phyloP scores from a whole-genome alignment of 2,329 filamentous ascomycete genomes.

The Onygena corvina region DNA sequence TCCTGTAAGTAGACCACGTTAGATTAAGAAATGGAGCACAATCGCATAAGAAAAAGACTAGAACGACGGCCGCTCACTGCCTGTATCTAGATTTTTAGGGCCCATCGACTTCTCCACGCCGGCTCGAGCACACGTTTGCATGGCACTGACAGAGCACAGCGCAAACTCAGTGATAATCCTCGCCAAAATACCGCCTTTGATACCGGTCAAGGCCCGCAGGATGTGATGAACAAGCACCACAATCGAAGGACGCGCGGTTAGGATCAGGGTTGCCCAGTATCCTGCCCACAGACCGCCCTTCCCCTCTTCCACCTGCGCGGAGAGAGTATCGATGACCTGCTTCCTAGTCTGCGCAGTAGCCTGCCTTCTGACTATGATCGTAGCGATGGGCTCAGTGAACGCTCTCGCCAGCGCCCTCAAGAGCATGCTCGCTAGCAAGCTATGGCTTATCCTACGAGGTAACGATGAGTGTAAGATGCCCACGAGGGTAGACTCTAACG shows the following conservation, averaged over 20 bases:
- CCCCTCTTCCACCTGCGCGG: constrained; percentile 57
- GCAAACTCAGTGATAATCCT: neutral
- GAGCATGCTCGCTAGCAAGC: neutral
- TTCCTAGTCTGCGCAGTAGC: neutral
- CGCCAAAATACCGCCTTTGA: neutral
- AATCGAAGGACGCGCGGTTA: constrained; percentile 75
- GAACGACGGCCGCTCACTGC: neutral
- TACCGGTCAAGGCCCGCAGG: constrained; percentile 33
- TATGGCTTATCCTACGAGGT: neutral
- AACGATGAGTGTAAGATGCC: neutral
- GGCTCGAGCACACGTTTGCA: neutral
- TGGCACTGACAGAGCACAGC: neutral
- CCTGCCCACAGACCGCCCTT: constrained; percentile 73
- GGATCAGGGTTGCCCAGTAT: constrained; percentile 65
- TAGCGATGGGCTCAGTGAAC: neutral
- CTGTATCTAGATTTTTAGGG: too few species aligned
- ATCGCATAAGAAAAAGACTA: too few species aligned
- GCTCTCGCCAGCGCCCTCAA: neutral
- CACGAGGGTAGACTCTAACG: constrained; percentile 20
- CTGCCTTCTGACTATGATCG: neutral
- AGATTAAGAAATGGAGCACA: constrained; percentile 37
- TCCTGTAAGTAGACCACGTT: constrained; percentile 59
- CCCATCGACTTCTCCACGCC: neutral
- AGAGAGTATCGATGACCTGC: neutral
- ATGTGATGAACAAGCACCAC: constrained; percentile 74